Conservation (phyloP, 768 basidiomycete species). For the Imleria badia region DNA sequence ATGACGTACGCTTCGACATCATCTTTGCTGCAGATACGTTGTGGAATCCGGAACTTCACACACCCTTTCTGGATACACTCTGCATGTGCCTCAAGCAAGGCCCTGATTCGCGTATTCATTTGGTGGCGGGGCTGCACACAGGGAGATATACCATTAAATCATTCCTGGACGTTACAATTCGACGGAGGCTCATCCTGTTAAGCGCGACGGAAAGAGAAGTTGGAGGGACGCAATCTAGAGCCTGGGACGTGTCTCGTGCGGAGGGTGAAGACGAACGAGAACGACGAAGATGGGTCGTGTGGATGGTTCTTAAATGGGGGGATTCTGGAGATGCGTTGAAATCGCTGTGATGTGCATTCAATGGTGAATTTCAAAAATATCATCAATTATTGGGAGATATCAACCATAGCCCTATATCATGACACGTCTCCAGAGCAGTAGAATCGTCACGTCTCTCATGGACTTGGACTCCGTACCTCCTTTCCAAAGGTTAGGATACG, state of each 20-base stretch:
- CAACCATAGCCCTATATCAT: background rate
- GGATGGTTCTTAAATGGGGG: constrained; percentile 58
- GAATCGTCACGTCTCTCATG: constrained; percentile 8
- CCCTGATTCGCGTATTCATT: constrained; percentile 49
- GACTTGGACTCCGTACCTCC: constrained; percentile 15
- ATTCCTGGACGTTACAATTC: constrained; percentile 42
- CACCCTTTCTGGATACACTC: constrained; percentile 52
- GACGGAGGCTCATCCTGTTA: constrained; percentile 46
- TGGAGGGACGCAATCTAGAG: constrained; percentile 36
- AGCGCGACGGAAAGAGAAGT: constrained; percentile 50
- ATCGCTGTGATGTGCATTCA: constrained; percentile 12
- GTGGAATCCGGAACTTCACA: constrained; percentile 69
- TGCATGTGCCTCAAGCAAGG: constrained; percentile 44
- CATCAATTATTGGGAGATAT: background rate
- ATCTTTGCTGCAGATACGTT: constrained; percentile 75
- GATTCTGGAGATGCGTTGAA: background rate
- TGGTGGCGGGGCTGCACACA: constrained; percentile 77
- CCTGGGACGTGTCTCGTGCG: constrained; percentile 52
- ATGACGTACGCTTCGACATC: constrained; percentile 50
- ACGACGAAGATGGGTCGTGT: constrained; percentile 69
- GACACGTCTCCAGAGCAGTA: constrained; percentile 1
- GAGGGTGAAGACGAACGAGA: constrained; percentile 66
- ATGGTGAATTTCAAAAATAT: background rate
- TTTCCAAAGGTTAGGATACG: constrained; percentile 33
- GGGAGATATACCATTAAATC: constrained; percentile 69